Evolutionary conservation across 257 asterid species (phyloP).

Genomic region (Solanum tarapatanum): DNA sequence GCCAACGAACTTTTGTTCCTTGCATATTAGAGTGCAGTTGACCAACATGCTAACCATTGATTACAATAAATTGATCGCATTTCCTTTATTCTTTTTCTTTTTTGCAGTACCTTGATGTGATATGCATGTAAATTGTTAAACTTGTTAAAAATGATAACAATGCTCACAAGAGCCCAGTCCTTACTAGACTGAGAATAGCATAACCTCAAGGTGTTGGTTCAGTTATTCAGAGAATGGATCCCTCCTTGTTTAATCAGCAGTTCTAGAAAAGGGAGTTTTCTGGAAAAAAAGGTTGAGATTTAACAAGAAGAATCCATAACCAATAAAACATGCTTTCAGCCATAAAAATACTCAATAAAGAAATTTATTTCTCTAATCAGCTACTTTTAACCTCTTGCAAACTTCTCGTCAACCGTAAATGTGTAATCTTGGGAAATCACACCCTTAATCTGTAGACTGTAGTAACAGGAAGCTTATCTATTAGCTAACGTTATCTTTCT

Average conservation of each 20-base stretch:
- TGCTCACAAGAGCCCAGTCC: not conserved
- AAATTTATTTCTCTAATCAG: not conserved
- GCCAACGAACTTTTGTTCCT: not conserved
- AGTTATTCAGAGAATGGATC: not conserved
- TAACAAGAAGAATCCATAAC: not conserved
- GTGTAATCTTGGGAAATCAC: not conserved
- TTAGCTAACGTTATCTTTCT: not conserved
- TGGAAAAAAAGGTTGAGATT: not conserved
- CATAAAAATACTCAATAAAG: not conserved
- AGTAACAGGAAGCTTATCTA: not conserved
- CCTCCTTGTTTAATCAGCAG: not conserved
- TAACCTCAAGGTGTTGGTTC: not conserved
- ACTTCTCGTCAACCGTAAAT: not conserved
- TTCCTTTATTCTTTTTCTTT: not conserved
- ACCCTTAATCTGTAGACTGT: not conserved
- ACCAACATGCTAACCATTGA: not conserved
- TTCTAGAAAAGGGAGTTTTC: not conserved
- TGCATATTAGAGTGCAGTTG: not conserved
- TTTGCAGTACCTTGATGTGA: not conserved
- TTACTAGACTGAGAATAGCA: not conserved
- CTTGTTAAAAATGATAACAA: not conserved
- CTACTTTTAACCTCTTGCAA: not conserved
- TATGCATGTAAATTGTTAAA: not conserved
- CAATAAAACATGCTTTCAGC: not conserved
- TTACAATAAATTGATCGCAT: not conserved